A percentile compares a stretch with the other conserved stretches of the same genome.
These are phyloP conservation scores for Ascocoryne sarcoides DNA, from an alignment of 2,329 filamentous ascomycete species.

Conservation along the genomic window DNA sequence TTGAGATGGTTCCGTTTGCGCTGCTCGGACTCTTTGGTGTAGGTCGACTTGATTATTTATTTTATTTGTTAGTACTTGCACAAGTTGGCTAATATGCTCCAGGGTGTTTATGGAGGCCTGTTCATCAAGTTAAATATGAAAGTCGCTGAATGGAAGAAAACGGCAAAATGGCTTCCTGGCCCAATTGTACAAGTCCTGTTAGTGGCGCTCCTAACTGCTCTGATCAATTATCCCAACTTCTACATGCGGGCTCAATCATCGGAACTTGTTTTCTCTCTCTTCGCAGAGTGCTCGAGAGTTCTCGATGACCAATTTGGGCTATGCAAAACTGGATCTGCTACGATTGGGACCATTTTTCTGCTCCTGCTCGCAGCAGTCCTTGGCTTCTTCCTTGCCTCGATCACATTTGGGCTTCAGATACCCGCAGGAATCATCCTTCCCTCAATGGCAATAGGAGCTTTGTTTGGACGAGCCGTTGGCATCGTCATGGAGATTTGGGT, in stretches of 20 bases:
- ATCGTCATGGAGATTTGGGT: conserved; percentile 88
- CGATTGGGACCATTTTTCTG: conserved; percentile 72
- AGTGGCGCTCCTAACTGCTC: conserved; percentile 72
- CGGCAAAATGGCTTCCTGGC: conserved; percentile 52
- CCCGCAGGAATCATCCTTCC: conserved; percentile 93
- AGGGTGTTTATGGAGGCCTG: conserved; percentile 86
- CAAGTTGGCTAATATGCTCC: conserved; percentile 7
- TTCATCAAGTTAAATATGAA: conserved; percentile 94
- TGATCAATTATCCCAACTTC: conserved; percentile 91
- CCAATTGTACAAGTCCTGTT: conserved; percentile 72
- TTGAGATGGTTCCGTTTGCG: conserved; percentile 83
- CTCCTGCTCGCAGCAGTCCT: conserved; percentile 74
- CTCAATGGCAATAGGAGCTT: conserved; percentile 89
- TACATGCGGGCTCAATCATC: conserved; percentile 93
- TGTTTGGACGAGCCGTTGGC: conserved; percentile 81
- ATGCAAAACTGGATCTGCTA: conserved; percentile 78
- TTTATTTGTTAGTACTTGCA: background rate
- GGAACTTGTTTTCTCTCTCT: conserved; percentile 84
- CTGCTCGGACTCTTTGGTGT: conserved; percentile 76
- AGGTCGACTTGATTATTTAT: conserved; percentile 23
- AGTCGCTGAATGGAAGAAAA: conserved; percentile 71
- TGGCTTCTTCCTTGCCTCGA: conserved; percentile 74
- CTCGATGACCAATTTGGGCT: conserved; percentile 82
- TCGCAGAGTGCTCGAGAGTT: conserved; percentile 78
- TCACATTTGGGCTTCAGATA: conserved; percentile 91